Base-by-base conservation (phyloP, 768 basidiomycete genomes). In the Lentinula boryana region DNA sequence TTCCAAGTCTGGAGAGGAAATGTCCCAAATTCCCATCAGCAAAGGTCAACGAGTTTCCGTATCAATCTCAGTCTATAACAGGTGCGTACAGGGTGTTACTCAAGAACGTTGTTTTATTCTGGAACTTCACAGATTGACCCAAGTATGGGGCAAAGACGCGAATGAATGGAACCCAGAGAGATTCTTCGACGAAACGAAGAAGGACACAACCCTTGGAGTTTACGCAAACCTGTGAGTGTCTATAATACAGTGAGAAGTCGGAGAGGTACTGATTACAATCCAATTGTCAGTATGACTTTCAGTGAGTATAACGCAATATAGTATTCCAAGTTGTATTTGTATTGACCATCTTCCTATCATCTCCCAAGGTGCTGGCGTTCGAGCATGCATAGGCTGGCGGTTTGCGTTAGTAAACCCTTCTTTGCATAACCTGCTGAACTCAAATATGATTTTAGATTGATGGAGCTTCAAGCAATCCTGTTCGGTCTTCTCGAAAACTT, bases 31-130 rank as follows among this genome's bases (percentile, higher is more conserved):
- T 27, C 75, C 77, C 2, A 72, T 87, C 48, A 80, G 80, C 0
- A 79, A 81, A 62, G 84, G 82, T 32, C 73, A 75, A 23, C 78
- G 77, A 49, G 70, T 86, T 18, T 71, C 81, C 46, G 68, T 76
- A 8, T 84, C 83, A 6, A 75, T 85, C 38, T 75, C 76, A 35
- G 79, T 74, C 9, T 84, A 85, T 65, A 83, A 86, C 63, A 75
- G 82, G 84, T 82, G 16, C 1, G 54, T n/a, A 9, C 3, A 15
- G 18, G n/a, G 12, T 31, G 41, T 16, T 56, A 13, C 15, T 56
- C 10, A 13, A 33, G 1, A 8, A 10, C 12, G 51, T 15, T 18
- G 16, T 27, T 33, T 4, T 15, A 38, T 40, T 43, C 23, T 43
- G 10, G 5, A 12, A 35, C 13, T 9, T 21, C 9, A 5, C 27